A percentile compares a stretch with the other conserved stretches of the same genome.
Evolutionary conservation across 2,329 filamentous ascomycete genomes (phyloP).

Genomic region (Fusarium setosum): DNA sequence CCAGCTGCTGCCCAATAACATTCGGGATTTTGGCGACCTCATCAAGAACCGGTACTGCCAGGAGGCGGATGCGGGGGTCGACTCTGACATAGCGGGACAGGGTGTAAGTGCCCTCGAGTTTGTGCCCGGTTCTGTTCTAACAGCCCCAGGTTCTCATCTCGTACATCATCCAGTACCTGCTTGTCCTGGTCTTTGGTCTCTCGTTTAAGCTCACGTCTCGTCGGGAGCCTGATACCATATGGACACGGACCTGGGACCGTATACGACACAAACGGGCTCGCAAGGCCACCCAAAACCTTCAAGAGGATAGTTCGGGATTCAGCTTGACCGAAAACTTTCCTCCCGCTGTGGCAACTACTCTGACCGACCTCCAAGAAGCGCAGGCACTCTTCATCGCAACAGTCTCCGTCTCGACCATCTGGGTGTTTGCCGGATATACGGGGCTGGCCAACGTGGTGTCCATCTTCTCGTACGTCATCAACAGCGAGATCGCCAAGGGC

Average conservation of each 20-base stretch:
- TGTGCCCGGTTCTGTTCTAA: too few relatives aligned
- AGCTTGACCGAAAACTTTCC: background rate
- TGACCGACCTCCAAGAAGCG: constrained; percentile 14
- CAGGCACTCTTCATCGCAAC: constrained; percentile 3
- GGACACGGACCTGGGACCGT: too few relatives aligned
- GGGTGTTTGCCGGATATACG: background rate
- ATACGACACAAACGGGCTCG: too few relatives aligned
- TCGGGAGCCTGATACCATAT: too few relatives aligned
- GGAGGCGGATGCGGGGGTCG: background rate
- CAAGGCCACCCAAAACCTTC: too few relatives aligned
- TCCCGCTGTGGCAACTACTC: background rate
- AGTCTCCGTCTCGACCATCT: background rate
- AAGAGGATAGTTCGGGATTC: too few relatives aligned
- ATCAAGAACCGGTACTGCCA: background rate
- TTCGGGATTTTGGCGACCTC: background rate
- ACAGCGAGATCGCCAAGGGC: background rate
- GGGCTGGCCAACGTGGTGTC: constrained; percentile 5
- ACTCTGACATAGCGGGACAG: constrained; percentile 23
- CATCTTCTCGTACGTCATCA: background rate
- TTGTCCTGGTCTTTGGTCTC: background rate
- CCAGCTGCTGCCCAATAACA: background rate
- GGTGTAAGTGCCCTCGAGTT: too few relatives aligned
- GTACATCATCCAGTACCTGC: background rate
- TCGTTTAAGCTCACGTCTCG: background rate
- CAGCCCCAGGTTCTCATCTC: constrained; percentile 12